These are phyloP conservation scores for Populus tremula DNA, from an alignment of 345 rosid genomes.

Conservation along the genomic window DNA sequence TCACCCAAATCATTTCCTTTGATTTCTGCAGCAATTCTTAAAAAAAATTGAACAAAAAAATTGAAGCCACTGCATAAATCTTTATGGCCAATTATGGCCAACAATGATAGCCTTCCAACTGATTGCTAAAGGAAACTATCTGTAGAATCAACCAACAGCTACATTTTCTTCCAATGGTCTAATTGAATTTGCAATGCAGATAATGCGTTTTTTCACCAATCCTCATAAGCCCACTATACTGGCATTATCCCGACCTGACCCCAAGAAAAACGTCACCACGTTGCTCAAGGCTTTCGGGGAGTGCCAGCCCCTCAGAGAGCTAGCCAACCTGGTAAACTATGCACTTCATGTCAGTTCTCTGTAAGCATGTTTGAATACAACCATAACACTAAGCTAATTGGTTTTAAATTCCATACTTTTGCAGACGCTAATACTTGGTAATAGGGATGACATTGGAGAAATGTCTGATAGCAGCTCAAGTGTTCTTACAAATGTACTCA, in stretches of 20 bases:
- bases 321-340: conserved; percentile 76
- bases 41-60: too few species aligned
- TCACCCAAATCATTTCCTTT: not conserved
- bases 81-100: not conserved
- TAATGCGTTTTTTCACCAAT: conserved; percentile 85
- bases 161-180: not conserved
- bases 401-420: conserved; percentile 7
- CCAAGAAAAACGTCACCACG: conserved; percentile 85
- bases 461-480: conserved; percentile 52
- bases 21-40: too few species aligned
- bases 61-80: not conserved
- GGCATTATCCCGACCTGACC: conserved; percentile 88
- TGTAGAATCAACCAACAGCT: not conserved
- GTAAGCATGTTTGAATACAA: not conserved
- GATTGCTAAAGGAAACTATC: not conserved
- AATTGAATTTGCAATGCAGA: conserved; percentile 36
- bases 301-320: conserved; percentile 71
- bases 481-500: conserved; percentile 57
- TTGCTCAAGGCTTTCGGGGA: conserved; percentile 92
- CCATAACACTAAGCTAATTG: conserved; percentile 8
- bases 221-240: conserved; percentile 91
- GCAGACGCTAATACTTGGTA: conserved; percentile 63
- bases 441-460: conserved; percentile 68
- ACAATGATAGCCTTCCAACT: not conserved
- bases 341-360: not conserved